Base-by-base conservation (phyloP, 805 yeast species). In the Osmozyma mogii region DNA sequence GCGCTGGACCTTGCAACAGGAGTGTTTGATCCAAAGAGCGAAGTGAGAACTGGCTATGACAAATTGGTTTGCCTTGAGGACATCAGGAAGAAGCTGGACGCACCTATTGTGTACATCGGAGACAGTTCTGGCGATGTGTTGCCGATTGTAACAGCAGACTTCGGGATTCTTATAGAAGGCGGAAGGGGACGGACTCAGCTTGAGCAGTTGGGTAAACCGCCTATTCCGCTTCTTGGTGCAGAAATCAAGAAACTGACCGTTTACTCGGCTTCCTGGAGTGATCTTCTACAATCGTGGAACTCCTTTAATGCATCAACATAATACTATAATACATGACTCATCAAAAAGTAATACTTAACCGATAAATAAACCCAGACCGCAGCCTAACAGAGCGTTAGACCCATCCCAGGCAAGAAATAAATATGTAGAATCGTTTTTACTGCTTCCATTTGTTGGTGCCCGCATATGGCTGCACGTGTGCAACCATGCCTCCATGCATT, bases 81-180 rank as follows among this genome's bases (percentile, higher is more conserved):
- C 4, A 28, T 54, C 7, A 27, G 30, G 4, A 6, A 32, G 23
- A 14, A 32, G 9, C 22, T 30, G 3, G 30, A 10, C 8, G 48
- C 41, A 12, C 39, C 41, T 1, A 28, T 63, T 1, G 48, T 63
- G 14, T 78, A 76, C 42, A 54, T 76, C 10, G 85, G 85, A 1
- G 85, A 78, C 41, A 73, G 82, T 32, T 44, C 68, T 0, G 75
- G 82, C 0, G 85, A 78, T 52, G 61, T 41, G 10, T 26, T 43
- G 17, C 40, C 75, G 1, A 51, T 77, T 48, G 34, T 70, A 9
- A 58, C 56, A 21, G 68, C 72, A 2, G 65, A 65, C 34, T 38
- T 47, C 11, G 80, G 78, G 0, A 49, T 75, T 4, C 56, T 69
- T 1, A 56, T 77, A 29, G 56, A 47, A 11, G 59, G 61, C 5